Percentiles rank a stretch among this genome's conserved stretches.
phyloP scores from a whole-genome alignment of 495 filamentous ascomycete species.

The Bacidia rubella region DNA sequence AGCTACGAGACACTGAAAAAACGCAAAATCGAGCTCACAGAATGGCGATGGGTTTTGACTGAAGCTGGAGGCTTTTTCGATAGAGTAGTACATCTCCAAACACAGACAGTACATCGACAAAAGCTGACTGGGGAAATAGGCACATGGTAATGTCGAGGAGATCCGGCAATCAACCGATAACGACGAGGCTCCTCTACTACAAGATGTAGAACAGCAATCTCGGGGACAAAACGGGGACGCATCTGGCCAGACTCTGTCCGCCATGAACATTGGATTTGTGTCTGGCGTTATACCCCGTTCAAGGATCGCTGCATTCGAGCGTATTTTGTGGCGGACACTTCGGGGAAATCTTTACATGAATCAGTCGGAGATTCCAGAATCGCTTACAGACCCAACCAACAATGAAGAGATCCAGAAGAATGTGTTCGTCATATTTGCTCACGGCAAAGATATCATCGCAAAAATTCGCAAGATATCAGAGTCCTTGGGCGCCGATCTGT shows the following conservation, averaged over 20 bases:
- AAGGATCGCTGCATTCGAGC: slow-evolving; percentile 86
- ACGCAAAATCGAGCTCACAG: slow-evolving; percentile 87
- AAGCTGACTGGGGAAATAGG: slow-evolving; percentile 32
- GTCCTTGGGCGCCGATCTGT: slow-evolving; percentile 85
- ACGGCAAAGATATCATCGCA: slow-evolving; percentile 92
- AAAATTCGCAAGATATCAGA: slow-evolving; percentile 99
- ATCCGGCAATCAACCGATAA: slow-evolving; percentile 84
- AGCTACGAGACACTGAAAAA: slow-evolving; percentile 98
- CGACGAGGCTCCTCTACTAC: slow-evolving; percentile 67
- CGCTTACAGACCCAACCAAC: slow-evolving; percentile 81
- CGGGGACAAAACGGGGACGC: slow-evolving; percentile 53
- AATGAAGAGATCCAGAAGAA: slow-evolving; percentile 92
- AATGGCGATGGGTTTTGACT: slow-evolving; percentile 93
- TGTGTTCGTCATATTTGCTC: slow-evolving; percentile 97
- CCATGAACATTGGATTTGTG: slow-evolving; percentile 99
- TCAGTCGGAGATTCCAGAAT: slow-evolving; percentile 91
- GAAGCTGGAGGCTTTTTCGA: slow-evolving; percentile 97
- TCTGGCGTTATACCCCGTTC: slow-evolving; percentile 91
- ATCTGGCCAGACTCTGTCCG: slow-evolving; percentile 69
- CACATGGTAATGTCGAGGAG: slow-evolving; percentile 90
- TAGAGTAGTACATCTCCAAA: slow-evolving; percentile 33
- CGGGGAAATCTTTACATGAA: slow-evolving; percentile 99
- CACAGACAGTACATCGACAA: neutral
- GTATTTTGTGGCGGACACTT: slow-evolving; percentile 91
- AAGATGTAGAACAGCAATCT: slow-evolving; percentile 70